Conservation (phyloP, 2,329 filamentous ascomycete species). For the Stagonosporopsis rhizophila region DNA sequence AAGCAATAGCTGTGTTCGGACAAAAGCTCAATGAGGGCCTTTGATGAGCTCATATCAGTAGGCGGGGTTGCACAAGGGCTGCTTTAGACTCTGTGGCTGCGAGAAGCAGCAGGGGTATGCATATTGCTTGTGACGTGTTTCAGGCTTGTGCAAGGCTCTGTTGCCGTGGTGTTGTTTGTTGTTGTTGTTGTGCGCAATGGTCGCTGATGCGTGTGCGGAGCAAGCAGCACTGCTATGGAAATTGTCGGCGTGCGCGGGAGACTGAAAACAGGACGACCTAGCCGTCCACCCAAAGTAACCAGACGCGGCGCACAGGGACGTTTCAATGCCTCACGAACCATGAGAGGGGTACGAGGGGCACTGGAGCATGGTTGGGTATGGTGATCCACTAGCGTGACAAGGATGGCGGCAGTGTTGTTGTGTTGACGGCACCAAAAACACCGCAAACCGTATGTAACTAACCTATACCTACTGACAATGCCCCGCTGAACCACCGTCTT, state of each 20-base stretch:
- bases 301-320: not conserved
- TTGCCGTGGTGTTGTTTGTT: not conserved
- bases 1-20: not conserved
- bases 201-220: not conserved
- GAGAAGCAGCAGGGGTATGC: slow-evolving; percentile 2
- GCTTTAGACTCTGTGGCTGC: slow-evolving; percentile 5
- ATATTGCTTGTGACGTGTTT: slow-evolving; percentile 11
- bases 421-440: slow-evolving; percentile 5
- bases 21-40: not conserved
- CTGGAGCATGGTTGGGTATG: slow-evolving; percentile 13
- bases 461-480: slow-evolving; percentile 5
- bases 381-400: slow-evolving; percentile 6
- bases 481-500: slow-evolving; percentile 6
- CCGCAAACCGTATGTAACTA: not conserved
- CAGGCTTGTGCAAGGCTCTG: slow-evolving; percentile 8
- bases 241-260: not conserved
- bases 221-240: not conserved
- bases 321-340: not conserved
- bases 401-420: slow-evolving; percentile 7
- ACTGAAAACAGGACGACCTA: not conserved
- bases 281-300: not conserved
- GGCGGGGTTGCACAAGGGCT: slow-evolving; percentile 11
- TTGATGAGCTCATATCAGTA: slow-evolving; percentile 1
- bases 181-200: not conserved
- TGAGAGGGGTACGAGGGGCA: not conserved